Conservation (phyloP, 129 eudicot species). For the Dittrichia graveolens region DNA sequence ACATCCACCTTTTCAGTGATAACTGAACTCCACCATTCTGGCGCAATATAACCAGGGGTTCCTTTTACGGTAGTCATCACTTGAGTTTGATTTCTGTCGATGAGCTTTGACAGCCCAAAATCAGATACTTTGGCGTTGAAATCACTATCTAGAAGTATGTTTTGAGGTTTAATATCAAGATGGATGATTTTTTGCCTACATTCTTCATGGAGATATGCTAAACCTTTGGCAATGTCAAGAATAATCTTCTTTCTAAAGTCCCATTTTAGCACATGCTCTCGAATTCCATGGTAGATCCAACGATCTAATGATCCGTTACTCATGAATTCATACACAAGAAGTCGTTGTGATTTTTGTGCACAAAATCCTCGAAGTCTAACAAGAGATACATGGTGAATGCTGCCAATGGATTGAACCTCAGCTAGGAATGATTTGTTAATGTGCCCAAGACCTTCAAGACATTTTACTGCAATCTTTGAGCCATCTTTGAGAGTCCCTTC, state of each 20-base stretch:
- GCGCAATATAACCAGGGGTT: slow-evolving; percentile 30
- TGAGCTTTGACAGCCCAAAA: slow-evolving; percentile 24
- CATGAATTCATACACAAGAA: slow-evolving; percentile 34
- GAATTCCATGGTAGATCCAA: slow-evolving; percentile 17
- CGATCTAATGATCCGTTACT: slow-evolving; percentile 28
- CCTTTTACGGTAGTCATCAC: slow-evolving; percentile 29
- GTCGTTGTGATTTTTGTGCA: slow-evolving; percentile 16
- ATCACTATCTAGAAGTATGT: slow-evolving; percentile 17
- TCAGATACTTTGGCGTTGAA: slow-evolving; percentile 19
- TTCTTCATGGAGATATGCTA: slow-evolving; percentile 40
- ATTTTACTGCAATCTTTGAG: slow-evolving; percentile 27
- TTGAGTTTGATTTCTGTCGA: slow-evolving; percentile 23
- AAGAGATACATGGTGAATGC: slow-evolving; percentile 33
- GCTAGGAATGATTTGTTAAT: slow-evolving; percentile 28
- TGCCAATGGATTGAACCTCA: slow-evolving; percentile 31
- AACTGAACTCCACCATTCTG: slow-evolving; percentile 26
- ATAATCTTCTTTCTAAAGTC: slow-evolving; percentile 17
- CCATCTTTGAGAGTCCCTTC: slow-evolving; percentile 25
- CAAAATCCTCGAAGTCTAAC: slow-evolving; percentile 25
- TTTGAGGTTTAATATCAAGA: slow-evolving; percentile 31
- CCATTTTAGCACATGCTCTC: slow-evolving; percentile 15
- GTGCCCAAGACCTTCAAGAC: slow-evolving; percentile 25
- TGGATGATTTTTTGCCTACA: slow-evolving; percentile 27
- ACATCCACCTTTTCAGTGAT: slow-evolving; percentile 32
- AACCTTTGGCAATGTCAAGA: slow-evolving; percentile 33